These are phyloP conservation scores for Pleomassaria siparia DNA, from an alignment of 2,329 filamentous ascomycete species.

Conservation along the genomic window DNA sequence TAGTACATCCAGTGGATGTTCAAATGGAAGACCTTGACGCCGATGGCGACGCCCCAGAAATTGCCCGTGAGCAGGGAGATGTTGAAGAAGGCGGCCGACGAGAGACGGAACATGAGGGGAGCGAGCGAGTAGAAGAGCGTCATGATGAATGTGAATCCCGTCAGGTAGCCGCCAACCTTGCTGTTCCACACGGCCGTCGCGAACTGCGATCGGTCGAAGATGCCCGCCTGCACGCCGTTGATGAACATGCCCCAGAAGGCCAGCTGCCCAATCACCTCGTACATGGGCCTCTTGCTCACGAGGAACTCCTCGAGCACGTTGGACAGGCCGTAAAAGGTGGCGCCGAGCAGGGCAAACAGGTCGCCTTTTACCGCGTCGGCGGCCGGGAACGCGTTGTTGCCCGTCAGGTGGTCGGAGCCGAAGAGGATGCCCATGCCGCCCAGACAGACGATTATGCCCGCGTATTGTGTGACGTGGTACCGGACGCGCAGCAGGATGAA, in stretches of 20 bases:
- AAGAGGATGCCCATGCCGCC: conserved; percentile 88
- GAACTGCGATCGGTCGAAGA: conserved; percentile 84
- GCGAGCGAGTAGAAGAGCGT: conserved; percentile 84
- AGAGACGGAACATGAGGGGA: conserved; percentile 85
- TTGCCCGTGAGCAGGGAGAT: conserved; percentile 91
- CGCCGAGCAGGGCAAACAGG: conserved; percentile 84
- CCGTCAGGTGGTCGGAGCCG: conserved; percentile 81
- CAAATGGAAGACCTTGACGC: conserved; percentile 80
- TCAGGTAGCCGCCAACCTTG: conserved; percentile 74
- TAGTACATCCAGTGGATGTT: conserved; percentile 88
- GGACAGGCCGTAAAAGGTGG: conserved; percentile 85
- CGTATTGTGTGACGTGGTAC: conserved; percentile 83
- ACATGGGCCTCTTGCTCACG: conserved; percentile 80
- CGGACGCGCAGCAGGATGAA: conserved; percentile 82
- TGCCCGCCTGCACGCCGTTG: conserved; percentile 86
- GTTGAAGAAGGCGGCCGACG: conserved; percentile 92
- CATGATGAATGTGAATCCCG: conserved; percentile 83
- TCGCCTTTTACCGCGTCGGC: conserved; percentile 85
- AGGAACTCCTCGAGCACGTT: conserved; percentile 96
- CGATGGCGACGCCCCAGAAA: conserved; percentile 96
- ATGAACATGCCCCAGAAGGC: conserved; percentile 86
- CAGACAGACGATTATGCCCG: conserved; percentile 86
- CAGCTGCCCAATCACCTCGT: conserved; percentile 91
- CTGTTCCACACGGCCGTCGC: conserved; percentile 46
- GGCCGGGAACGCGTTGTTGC: conserved; percentile 67